phyloP scores from a whole-genome alignment of 768 basidiomycete genomes.

The Heimioporus sp. region DNA sequence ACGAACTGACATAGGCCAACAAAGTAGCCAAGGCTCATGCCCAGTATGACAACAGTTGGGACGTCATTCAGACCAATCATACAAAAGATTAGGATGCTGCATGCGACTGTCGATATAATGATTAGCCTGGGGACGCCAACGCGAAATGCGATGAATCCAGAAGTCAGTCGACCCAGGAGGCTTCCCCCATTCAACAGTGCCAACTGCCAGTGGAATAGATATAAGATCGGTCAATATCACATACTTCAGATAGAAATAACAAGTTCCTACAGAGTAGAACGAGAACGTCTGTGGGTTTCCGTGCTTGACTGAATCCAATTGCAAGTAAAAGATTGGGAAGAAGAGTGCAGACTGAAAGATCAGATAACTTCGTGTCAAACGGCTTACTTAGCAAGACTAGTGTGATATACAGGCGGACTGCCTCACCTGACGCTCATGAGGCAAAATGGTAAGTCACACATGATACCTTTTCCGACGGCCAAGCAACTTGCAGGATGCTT shows the following conservation, averaged over 20 bases:
- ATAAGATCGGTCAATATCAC: not conserved
- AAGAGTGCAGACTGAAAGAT: constrained; percentile 40
- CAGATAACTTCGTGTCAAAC: constrained; percentile 6
- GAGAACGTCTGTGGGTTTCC: constrained; percentile 46
- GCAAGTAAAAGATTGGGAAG: constrained; percentile 56
- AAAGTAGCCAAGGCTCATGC: constrained; percentile 47
- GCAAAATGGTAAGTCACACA: constrained; percentile 16
- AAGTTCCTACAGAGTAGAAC: constrained; percentile 48
- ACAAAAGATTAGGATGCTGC: constrained; percentile 40
- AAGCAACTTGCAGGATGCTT: constrained; percentile 13
- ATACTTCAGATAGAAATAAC: not conserved
- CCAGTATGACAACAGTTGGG: constrained; percentile 37
- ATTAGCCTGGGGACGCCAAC: constrained; percentile 45
- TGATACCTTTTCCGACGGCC: constrained; percentile 11
- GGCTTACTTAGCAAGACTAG: not conserved
- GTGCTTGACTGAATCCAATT: constrained; percentile 49
- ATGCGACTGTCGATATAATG: constrained; percentile 31
- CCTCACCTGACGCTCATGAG: constrained; percentile 22
- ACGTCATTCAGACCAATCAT: constrained; percentile 39
- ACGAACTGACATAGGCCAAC: constrained; percentile 37
- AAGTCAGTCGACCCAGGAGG: constrained; percentile 49
- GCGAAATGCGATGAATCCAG: constrained; percentile 40
- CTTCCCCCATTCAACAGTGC: constrained; percentile 52
- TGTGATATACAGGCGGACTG: not conserved
- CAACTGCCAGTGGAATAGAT: constrained; percentile 30